Base-by-base conservation (phyloP, 179 eudicot genomes). In the Amaranthus tricolor region DNA sequence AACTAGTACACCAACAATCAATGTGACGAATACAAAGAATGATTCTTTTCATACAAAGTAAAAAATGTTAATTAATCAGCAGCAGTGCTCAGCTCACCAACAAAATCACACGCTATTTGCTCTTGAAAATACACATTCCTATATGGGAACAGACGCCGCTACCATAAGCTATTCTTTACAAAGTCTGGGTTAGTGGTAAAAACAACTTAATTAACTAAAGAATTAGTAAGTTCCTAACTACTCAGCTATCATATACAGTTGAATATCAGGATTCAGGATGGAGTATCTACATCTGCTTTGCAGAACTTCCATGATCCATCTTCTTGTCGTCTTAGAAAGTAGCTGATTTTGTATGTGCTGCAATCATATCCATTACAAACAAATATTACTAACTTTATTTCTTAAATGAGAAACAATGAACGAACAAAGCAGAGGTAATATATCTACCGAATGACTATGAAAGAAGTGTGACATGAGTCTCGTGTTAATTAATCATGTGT, bases 241-340 rank as follows among this genome's bases (percentile, higher is more conserved):
- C 6, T n/a, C 52, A 68, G 48, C 43, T 61, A 58, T 57, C 73
- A 66, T 68, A 63, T 68, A 68, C 77, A 63, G 50, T 55, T 31
- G 48, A 20, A 65, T 43, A 66, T 88, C 82, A 87, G 54, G 88
- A 67, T 9, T 90, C 82, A 87, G 54, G 88, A 67, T 9, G 88
- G 70, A 76, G 87, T 72, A 62, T 75, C 84, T 78, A 95, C 80
- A 77, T 82, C 87, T 66, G 91, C 92, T 85, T 91, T 88, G 77
- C 84, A 89, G 82, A 95, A 90, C 79, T 86, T 93, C 99, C 99
- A 95, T 0, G 97, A 85, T 71, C 88, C 94, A 71, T 90, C 94
- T 54, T 85, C 89, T 82, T 87, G 94, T 82, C 89, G 86, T 82
- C 80, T 86, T 80, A 96, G 84, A 66, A 85, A 72, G 76, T 96